Evolutionary conservation across 208 protist species (phyloP).

Genomic region (Phytomonas francai): DNA sequence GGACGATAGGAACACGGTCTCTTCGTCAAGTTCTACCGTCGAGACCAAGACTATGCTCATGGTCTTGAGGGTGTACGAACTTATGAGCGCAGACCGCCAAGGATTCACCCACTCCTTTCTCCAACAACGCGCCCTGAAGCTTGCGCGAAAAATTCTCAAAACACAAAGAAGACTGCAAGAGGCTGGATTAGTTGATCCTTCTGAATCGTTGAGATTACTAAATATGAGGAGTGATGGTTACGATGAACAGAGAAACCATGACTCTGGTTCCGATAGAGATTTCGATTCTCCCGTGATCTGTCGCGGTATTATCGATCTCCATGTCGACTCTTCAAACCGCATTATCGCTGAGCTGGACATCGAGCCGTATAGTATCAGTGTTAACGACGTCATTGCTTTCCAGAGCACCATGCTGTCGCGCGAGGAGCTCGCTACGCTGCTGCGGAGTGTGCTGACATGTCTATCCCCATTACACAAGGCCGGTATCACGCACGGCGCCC

Average conservation of each 20-base stretch:
- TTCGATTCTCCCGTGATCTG: conserved; percentile 17
- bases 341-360: conserved; percentile 59
- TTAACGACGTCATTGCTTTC: conserved; percentile 59
- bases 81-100: neutral
- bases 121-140: neutral
- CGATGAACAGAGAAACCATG: neutral
- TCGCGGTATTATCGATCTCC: conserved; percentile 33
- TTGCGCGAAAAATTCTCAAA: neutral
- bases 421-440: conserved; percentile 32
- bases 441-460: conserved; percentile 42
- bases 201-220: neutral
- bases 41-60: neutral
- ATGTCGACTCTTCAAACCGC: conserved; percentile 50
- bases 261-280: neutral
- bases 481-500: conserved; percentile 58
- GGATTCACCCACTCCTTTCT: neutral
- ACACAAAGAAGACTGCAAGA: neutral
- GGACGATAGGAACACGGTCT: neutral
- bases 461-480: conserved; percentile 39
- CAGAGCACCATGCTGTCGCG: conserved; percentile 19
- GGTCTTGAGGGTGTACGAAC: neutral
- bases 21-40: neutral
- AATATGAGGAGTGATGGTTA: neutral
- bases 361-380: conserved; percentile 37
- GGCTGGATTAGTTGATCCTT: neutral